Evolutionary conservation across 2,329 filamentous ascomycete species (phyloP).

Genomic region (Scorias spongiosa): DNA sequence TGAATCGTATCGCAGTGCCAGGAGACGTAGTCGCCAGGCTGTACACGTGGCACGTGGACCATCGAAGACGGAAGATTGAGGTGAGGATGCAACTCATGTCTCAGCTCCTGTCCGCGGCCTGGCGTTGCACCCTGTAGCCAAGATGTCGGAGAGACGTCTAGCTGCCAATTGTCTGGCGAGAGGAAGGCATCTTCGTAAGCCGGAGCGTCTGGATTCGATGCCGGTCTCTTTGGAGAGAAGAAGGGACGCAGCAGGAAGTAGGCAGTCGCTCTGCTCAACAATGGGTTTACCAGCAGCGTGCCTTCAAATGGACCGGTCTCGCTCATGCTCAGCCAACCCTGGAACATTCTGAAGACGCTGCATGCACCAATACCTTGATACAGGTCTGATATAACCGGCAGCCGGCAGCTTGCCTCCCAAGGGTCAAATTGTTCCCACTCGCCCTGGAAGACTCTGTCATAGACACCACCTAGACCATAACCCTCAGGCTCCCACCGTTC

Average conservation of each 20-base stretch:
- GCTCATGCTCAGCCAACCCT: constrained; percentile 78
- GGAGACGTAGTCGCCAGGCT: constrained; percentile 59
- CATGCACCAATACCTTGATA: constrained; percentile 73
- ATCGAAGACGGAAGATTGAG: constrained; percentile 52
- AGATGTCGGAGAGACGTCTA: constrained; percentile 38
- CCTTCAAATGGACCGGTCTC: constrained; percentile 58
- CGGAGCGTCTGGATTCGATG: constrained; percentile 18
- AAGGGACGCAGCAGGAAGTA: constrained; percentile 77
- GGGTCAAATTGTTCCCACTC: constrained; percentile 70
- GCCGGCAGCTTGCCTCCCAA: constrained; percentile 59
- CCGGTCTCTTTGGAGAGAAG: constrained; percentile 42
- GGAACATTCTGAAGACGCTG: constrained; percentile 74
- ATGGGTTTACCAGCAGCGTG: constrained; percentile 67
- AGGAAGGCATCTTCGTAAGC: constrained; percentile 30
- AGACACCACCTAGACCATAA: constrained; percentile 49
- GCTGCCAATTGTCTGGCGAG: constrained; percentile 44
- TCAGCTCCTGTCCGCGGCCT: constrained; percentile 56
- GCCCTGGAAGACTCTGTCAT: constrained; percentile 57
- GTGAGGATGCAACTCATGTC: constrained; percentile 50
- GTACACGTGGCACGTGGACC: constrained; percentile 54
- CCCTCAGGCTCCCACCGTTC: constrained; percentile 44
- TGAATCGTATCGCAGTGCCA: constrained; percentile 67
- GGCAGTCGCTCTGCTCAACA: constrained; percentile 58
- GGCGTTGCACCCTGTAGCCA: constrained; percentile 56
- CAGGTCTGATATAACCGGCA: constrained; percentile 54